These are phyloP conservation scores for Spergularia marina DNA, from an alignment of 148 eudicot genomes.

Conservation along the genomic window DNA sequence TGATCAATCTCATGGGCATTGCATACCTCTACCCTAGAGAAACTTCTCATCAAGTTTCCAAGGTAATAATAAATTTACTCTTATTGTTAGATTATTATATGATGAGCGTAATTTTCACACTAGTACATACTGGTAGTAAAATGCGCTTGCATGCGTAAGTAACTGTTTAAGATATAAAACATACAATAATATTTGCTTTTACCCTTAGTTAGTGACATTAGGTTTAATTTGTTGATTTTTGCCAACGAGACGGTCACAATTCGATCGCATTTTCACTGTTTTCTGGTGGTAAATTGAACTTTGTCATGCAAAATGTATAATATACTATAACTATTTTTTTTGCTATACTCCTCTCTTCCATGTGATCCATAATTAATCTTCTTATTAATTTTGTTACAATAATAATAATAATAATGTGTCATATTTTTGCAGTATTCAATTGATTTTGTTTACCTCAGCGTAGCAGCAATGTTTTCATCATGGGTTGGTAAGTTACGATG, in stretches of 20 bases:
- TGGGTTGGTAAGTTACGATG: slow-evolving; percentile 62
- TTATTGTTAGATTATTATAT: neutral
- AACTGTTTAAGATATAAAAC: too few species aligned
- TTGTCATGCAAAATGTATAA: too few species aligned
- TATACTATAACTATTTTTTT: too few species aligned
- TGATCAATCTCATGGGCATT: slow-evolving; percentile 69
- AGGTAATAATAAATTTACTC: slow-evolving; percentile 46
- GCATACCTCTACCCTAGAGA: slow-evolving; percentile 80
- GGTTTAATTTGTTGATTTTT: too few species aligned
- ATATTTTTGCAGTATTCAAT: slow-evolving; percentile 67
- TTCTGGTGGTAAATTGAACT: too few species aligned
- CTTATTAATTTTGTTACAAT: neutral
- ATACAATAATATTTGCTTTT: too few species aligned
- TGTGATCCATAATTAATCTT: too few species aligned
- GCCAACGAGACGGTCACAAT: neutral
- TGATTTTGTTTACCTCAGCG: slow-evolving; percentile 91
- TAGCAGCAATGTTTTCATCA: slow-evolving; percentile 75
- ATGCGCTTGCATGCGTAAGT: too few species aligned
- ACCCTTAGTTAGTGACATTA: too few species aligned
- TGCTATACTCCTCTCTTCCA: too few species aligned
- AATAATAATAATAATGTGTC: neutral
- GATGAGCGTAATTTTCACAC: too few species aligned
- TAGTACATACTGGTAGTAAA: too few species aligned
- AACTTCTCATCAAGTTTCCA: slow-evolving; percentile 80
- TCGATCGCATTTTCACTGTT: neutral